phyloP scores from a whole-genome alignment of 176 grass and related monocot genomes.

The Dactylis glomerata region DNA sequence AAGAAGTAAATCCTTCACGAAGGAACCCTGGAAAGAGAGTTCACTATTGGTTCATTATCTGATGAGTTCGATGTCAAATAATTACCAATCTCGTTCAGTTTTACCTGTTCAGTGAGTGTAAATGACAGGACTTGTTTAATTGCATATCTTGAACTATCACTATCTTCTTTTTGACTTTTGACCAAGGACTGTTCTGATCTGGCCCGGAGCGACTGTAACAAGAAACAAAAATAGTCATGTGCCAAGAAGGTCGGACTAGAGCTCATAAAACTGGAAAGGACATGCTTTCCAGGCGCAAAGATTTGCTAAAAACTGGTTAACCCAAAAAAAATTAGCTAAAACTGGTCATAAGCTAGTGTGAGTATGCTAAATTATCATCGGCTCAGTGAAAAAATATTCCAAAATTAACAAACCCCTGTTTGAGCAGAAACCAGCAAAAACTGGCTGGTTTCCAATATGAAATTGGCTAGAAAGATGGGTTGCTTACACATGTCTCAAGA shows the following conservation, averaged over 20 bases:
- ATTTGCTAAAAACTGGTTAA: not conserved
- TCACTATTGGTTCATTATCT: constrained; percentile 20
- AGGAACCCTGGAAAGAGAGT: constrained; percentile 76
- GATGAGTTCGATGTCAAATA: constrained; percentile 17
- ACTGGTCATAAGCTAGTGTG: not conserved
- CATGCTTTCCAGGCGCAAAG: not conserved
- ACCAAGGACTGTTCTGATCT: constrained; percentile 70
- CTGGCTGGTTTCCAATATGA: not conserved
- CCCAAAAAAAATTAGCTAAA: not conserved
- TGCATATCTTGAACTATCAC: constrained; percentile 50
- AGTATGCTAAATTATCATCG: not conserved
- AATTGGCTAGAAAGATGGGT: not conserved
- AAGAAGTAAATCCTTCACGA: constrained; percentile 96
- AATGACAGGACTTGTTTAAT: constrained; percentile 90
- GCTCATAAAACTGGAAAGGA: constrained; percentile 8
- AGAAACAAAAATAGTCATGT: constrained; percentile 8
- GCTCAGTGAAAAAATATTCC: not conserved
- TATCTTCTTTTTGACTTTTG: constrained; percentile 48
- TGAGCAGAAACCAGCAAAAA: not conserved
- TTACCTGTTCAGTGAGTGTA: constrained; percentile 83
- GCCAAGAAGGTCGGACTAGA: constrained; percentile 1
- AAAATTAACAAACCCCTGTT: not conserved
- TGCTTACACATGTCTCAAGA: constrained; percentile 13
- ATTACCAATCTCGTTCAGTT: not conserved
- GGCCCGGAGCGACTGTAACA: constrained; percentile 75